Evolutionary conservation across 164 flowering plant genomes (phyloP), one percentile per base, ranked within the genome.

Genomic region (Berberis vulgaris): DNA sequence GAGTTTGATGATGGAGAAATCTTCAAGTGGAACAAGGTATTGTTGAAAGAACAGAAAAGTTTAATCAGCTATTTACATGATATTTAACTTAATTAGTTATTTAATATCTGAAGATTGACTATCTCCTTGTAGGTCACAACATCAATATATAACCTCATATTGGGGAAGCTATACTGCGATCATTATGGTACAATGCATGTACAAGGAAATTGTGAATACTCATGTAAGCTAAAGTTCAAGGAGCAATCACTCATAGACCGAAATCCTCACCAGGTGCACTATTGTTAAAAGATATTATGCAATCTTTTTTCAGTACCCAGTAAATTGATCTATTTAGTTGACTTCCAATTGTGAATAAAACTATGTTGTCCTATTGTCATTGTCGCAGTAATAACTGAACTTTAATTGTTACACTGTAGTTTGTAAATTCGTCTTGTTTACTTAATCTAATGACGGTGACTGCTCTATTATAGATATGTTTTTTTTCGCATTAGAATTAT

Each of bases 1-100:
- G 94, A 93, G 74, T 93, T 93, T 78, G 98, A 88, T 68, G 98
- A 93, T 74, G 98, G 98, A 10, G 98, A 90, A 70, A 76, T 83
- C 65, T 93, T 88, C 75, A 87, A 86, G 71, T 93, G 98, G 98
- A 93, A 87, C 80, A 93, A 93, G 97, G 98, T 93, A 66, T 2
- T 26, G 26, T 26, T 52, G n/a, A 9, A 5, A 8, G 10, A 12
- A 52, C 10, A 6, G 54, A 1, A 7, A 2, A 6, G 9, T 47
- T 47, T 2, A 1, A 6, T 52, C 54, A 10, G 2, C 1, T 52
- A 52, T 52, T 4, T 52, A 52, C n/a, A 52, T 10, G 13, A 10
- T 52, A 8, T 46, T 46, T 46, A 46, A 46, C 8, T 46, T 46
- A 8, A 5, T 46, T 46, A 46, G 7, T 54, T 45, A 41, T 2